Evolutionary conservation across 2,329 filamentous ascomycete genomes (phyloP).

Genomic region (Biscogniauxia marginata): DNA sequence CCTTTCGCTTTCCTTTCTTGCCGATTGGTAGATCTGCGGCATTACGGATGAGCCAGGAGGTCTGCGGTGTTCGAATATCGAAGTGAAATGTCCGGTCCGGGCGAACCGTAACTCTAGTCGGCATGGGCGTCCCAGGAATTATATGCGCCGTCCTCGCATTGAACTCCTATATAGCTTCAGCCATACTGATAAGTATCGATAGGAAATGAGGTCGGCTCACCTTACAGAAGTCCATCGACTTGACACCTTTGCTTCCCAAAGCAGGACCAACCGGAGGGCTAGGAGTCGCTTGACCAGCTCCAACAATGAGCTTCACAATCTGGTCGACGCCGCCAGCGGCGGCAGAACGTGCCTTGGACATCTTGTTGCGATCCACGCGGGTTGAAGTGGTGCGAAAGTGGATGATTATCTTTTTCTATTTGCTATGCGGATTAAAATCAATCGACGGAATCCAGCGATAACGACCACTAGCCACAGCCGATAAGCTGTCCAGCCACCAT

Average conservation of each 20-base stretch:
- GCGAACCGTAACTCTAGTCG: constrained; percentile 86
- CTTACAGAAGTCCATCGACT: constrained; percentile 99
- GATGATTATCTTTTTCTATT: neutral
- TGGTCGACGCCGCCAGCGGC: constrained; percentile 53
- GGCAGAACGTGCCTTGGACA: constrained; percentile 51
- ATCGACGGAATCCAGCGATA: neutral
- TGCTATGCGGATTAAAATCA: neutral
- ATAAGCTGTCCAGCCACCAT: constrained; percentile 1
- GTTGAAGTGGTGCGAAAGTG: neutral
- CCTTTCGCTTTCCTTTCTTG: constrained; percentile 76
- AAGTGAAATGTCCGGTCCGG: constrained; percentile 93
- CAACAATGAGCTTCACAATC: constrained; percentile 96
- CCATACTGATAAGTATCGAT: constrained; percentile 9
- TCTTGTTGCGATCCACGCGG: constrained; percentile 29
- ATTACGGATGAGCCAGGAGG: constrained; percentile 82
- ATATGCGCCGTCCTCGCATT: constrained; percentile 91
- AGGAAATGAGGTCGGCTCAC: constrained; percentile 42
- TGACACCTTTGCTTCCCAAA: constrained; percentile 94
- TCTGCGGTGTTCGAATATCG: constrained; percentile 91
- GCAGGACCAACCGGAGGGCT: constrained; percentile 96
- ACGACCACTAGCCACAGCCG: neutral
- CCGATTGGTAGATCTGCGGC: constrained; percentile 71
- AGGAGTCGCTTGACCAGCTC: constrained; percentile 90
- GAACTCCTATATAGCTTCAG: constrained; percentile 69
- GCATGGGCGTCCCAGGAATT: constrained; percentile 77